phyloP scores from a whole-genome alignment of 1,284 basidiomycete species.

The Meripilus lineatus region DNA sequence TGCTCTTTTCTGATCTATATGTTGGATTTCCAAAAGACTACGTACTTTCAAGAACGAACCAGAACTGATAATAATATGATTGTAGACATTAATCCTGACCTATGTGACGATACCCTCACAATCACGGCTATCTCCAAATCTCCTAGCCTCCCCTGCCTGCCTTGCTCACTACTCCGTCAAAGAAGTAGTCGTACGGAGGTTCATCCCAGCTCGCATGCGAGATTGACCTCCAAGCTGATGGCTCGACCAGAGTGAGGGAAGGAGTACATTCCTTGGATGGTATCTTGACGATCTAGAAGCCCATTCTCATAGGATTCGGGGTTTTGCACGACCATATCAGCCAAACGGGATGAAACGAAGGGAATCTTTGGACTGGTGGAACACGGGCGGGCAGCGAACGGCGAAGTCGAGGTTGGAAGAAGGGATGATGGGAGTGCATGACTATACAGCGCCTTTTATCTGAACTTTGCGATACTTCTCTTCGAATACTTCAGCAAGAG shows the following conservation, averaged over 20 bases:
- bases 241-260: background rate
- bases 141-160: constrained; percentile 66
- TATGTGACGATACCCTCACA: constrained; percentile 87
- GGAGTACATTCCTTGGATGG: background rate
- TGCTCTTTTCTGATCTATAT: constrained; percentile 13
- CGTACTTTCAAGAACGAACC: background rate
- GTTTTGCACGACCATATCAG: too few species aligned
- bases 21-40: background rate
- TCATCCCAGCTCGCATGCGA: constrained; percentile 89
- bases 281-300: background rate
- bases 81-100: constrained; percentile 80
- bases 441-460: constrained; percentile 57
- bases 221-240: constrained; percentile 44
- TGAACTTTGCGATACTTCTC: constrained; percentile 73
- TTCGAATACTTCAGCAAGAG: constrained; percentile 58
- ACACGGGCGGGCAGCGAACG: constrained; percentile 1
- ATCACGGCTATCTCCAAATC: constrained; percentile 43
- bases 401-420: constrained; percentile 4
- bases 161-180: constrained; percentile 72
- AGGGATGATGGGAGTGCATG: constrained; percentile 3
- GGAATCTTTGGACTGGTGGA: background rate
- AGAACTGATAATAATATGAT: background rate
- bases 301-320: too few species aligned
- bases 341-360: background rate
- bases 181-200: constrained; percentile 84